Evolutionary conservation across 2,329 filamentous ascomycete species (phyloP), one percentile per base, ranked within the genome.

Genomic region (Ascochyta koolunga): DNA sequence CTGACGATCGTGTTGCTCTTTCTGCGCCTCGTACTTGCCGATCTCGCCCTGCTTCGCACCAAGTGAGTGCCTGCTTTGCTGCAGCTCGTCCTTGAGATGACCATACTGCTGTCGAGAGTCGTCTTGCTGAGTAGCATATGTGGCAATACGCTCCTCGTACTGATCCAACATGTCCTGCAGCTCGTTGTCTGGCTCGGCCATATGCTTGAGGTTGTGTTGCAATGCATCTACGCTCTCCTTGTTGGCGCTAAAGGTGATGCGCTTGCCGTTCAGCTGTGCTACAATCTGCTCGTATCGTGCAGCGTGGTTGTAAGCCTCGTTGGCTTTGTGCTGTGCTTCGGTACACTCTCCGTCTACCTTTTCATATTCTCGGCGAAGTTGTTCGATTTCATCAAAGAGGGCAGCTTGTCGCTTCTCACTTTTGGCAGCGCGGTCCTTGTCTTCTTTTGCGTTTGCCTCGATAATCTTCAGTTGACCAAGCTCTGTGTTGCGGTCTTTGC

Each of bases 1-100:
- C 61, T 97, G 90, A 4, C 89, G 85, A 69, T 97, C 91, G 69
- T 95, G 91, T 65, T 89, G 90, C 58, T 90, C 88, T 76, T 93
- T 92, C 69, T 96, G 89, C 2, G 93, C 93, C 73, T 95, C 86
- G 63, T 89, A 87, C 62, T 88, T 90, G 37, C 93, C 93, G 64
- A 86, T 82, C 63, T 92, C 88, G 1, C 71, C 79, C 55, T 83
- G 78, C 61, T 83, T 82, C n/a, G 59, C 58, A 44, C 76, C 78
- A 11, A 79, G 68, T 7, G 67, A 59, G 15, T 66, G 58, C 2
- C 83, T 80, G 41, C 71, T 75, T 3, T 74, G 66, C 50, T 83
- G 77, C 2, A 86, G 78, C 24, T 78, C 75, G 22, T 78, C 69
- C 51, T 77, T 78, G n/a, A 96, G 79, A 21, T 88, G 82, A 52